Evolutionary conservation across 2,329 filamentous ascomycete genomes (phyloP).

Genomic region (Claviceps sp.): DNA sequence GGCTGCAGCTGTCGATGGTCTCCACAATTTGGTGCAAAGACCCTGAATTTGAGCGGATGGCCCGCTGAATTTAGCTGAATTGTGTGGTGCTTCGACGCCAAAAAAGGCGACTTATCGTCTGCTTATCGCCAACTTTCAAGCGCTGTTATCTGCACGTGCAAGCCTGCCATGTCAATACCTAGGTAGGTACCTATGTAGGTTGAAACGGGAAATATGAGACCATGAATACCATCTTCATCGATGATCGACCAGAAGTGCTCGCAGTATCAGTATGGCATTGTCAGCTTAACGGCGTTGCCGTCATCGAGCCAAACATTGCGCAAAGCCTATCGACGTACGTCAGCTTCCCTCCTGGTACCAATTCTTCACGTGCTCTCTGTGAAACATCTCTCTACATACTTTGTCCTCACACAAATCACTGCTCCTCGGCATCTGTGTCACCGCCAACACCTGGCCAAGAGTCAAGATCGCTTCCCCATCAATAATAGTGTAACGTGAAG

Average conservation of each 20-base stretch:
- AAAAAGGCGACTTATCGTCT: neutral
- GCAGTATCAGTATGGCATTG: neutral
- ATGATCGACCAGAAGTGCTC: neutral
- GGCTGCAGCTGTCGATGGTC: neutral
- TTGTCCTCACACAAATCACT: neutral
- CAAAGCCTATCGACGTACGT: neutral
- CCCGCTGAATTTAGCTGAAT: neutral
- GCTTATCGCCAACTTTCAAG: neutral
- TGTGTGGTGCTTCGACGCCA: too few relatives aligned
- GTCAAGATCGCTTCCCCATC: constrained; percentile 1
- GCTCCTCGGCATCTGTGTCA: neutral
- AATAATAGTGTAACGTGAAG: neutral
- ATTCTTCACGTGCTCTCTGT: too few relatives aligned
- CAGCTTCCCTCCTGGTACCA: neutral
- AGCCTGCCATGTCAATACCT: too few relatives aligned
- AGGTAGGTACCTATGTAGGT: too few relatives aligned
- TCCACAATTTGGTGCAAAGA: neutral
- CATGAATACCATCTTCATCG: too few relatives aligned
- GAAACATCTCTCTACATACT: neutral
- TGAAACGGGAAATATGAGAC: too few relatives aligned
- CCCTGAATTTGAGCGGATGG: neutral
- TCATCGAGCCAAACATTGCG: neutral
- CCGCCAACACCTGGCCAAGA: constrained; percentile 1
- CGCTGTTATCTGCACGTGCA: neutral
- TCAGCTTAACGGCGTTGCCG: neutral